phyloP scores from a whole-genome alignment of 2,329 filamentous ascomycete genomes.

The Exophiala sp. region DNA sequence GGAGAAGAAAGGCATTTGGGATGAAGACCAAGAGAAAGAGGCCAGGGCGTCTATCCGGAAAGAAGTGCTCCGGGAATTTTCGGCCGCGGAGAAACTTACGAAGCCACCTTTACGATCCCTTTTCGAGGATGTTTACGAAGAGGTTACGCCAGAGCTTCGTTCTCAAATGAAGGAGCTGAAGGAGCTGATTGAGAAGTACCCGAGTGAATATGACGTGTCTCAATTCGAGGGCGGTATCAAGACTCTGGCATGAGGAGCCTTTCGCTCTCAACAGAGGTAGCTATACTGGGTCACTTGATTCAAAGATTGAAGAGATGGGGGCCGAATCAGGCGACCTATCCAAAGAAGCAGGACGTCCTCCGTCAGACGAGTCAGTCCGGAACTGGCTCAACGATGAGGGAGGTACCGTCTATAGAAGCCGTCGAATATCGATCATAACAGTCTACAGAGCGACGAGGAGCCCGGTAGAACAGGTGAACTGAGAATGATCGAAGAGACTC shows the following conservation, averaged over 20 bases:
- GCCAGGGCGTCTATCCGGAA: conserved; percentile 61
- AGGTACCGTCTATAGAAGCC: too few relatives aligned
- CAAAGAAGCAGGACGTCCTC: too few relatives aligned
- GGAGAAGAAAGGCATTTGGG: conserved; percentile 75
- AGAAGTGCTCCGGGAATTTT: conserved; percentile 76
- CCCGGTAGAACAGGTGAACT: too few relatives aligned
- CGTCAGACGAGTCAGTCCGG: too few relatives aligned
- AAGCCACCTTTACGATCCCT: conserved; percentile 49
- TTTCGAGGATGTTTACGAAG: conserved; percentile 86
- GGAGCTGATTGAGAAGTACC: conserved; percentile 74
- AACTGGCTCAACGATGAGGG: too few relatives aligned
- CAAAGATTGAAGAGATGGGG: too few relatives aligned
- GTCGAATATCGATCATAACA: too few relatives aligned
- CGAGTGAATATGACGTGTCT: conserved; percentile 80
- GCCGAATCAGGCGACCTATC: not conserved
- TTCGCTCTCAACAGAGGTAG: not conserved
- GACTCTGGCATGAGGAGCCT: conserved; percentile 46
- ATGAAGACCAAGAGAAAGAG: conserved; percentile 73
- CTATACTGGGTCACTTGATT: too few relatives aligned
- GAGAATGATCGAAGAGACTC: too few relatives aligned
- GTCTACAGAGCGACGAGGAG: too few relatives aligned
- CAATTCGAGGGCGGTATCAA: conserved; percentile 68
- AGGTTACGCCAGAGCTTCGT: conserved; percentile 70
- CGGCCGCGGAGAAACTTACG: conserved; percentile 57
- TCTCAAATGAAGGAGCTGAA: conserved; percentile 71